Evolutionary conservation across 164 flowering plant species (phyloP).

Genomic region (Sextonia rubra): DNA sequence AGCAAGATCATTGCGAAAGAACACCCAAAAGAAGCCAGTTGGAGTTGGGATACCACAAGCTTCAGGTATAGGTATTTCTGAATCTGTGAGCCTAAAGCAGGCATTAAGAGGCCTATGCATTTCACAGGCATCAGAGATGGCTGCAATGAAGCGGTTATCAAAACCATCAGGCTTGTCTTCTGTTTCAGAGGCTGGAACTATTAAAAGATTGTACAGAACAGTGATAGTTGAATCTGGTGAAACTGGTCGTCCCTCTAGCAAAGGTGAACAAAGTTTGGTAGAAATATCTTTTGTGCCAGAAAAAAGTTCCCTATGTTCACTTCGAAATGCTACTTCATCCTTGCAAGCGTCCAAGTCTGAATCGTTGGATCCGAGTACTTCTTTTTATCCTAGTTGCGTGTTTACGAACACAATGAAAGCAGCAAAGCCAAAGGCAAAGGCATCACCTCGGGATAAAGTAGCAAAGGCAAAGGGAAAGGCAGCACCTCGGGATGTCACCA

Average conservation of each 20-base stretch:
- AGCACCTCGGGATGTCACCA: conserved; percentile 20
- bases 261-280: conserved; percentile 43
- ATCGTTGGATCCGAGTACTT: conserved; percentile 17
- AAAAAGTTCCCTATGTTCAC: conserved; percentile 15
- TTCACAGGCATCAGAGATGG: conserved; percentile 93
- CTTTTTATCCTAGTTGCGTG: conserved; percentile 15
- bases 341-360: conserved; percentile 14
- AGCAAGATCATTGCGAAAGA: conserved; percentile 32
- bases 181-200: conserved; percentile 53
- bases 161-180: conserved; percentile 43
- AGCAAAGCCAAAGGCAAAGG: conserved; percentile 10
- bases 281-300: conserved; percentile 70
- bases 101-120: conserved; percentile 84
- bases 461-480: conserved; percentile 13
- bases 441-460: conserved; percentile 20
- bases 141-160: conserved; percentile 66
- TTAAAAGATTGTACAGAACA: conserved; percentile 50
- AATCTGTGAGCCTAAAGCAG: conserved; percentile 72
- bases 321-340: conserved; percentile 25
- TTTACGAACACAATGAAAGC: conserved; percentile 15
- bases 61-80: conserved; percentile 71
- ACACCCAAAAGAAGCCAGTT: conserved; percentile 64
- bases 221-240: conserved; percentile 50
- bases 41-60: conserved; percentile 43
- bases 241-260: conserved; percentile 30